Conservation (phyloP, 805 yeast species). For the Saccharomycopsis microspora region DNA sequence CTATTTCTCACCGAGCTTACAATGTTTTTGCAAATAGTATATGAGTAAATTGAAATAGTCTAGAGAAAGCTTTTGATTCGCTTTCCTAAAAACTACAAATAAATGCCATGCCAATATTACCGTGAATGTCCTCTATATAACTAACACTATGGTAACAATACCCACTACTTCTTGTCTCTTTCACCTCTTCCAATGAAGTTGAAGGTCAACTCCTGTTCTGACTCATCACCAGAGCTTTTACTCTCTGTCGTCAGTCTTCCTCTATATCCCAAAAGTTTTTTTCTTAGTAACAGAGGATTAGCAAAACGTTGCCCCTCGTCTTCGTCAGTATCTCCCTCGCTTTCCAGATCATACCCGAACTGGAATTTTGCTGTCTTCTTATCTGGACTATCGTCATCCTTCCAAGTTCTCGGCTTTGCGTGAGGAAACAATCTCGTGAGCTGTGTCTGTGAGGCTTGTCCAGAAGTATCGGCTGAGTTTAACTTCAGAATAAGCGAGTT, state of each 20-base stretch:
- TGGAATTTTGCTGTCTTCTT: not conserved
- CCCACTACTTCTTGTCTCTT: no score
- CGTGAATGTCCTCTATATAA: no score
- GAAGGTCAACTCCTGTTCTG: constrained; percentile 9
- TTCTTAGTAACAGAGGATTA: not conserved
- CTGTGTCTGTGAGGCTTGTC: constrained; percentile 4
- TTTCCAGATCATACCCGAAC: constrained; percentile 6
- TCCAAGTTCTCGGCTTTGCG: not conserved
- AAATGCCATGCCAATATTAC: no score
- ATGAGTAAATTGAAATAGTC: no score
- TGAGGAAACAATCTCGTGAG: not conserved
- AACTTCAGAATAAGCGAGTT: constrained; percentile 9
- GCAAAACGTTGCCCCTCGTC: constrained; percentile 1
- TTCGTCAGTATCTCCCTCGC: not conserved
- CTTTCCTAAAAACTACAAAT: no score
- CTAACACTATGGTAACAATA: no score
- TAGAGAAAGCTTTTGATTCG: no score
- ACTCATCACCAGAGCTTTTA: constrained; percentile 3
- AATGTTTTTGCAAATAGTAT: no score
- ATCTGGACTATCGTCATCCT: not conserved
- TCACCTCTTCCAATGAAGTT: not conserved
- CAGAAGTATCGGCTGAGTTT: constrained; percentile 5
- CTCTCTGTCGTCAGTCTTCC: not conserved
- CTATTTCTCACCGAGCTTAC: no score
- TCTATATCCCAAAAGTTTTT: not conserved